phyloP scores from a whole-genome alignment of 2,329 filamentous ascomycete species.

The Penicillium olsonii region DNA sequence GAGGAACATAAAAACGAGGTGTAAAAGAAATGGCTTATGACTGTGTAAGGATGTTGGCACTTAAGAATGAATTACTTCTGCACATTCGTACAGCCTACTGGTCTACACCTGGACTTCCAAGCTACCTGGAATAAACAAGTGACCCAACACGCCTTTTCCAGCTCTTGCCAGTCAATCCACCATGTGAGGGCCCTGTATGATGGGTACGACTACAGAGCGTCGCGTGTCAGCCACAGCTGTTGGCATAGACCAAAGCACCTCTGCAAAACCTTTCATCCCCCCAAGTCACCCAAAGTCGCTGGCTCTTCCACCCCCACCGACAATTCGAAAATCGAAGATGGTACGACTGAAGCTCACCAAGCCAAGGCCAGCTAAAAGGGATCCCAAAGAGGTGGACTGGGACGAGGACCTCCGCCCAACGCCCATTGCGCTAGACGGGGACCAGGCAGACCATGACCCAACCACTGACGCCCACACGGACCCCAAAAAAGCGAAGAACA shows the following conservation, averaged over 20 bases:
- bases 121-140: too few species aligned
- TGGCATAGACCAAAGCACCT: not conserved
- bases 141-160: not conserved
- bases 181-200: not conserved
- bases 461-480: constrained; percentile 21
- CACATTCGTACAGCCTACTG: too few species aligned
- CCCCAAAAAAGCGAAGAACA: not conserved
- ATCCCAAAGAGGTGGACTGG: constrained; percentile 29
- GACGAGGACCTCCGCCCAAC: constrained; percentile 33
- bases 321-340: constrained; percentile 7
- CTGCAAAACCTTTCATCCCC: not conserved
- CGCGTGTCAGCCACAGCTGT: not conserved
- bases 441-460: constrained; percentile 4
- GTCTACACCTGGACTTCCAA: too few species aligned
- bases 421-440: constrained; percentile 15
- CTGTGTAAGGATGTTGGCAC: too few species aligned
- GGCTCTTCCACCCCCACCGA: not conserved
- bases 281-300: not conserved
- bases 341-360: constrained; percentile 13
- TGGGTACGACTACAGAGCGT: not conserved
- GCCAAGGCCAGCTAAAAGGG: constrained; percentile 20
- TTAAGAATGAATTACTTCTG: too few species aligned
- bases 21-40: too few species aligned
- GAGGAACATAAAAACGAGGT: too few species aligned
- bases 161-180: too few species aligned